Base-by-base conservation (phyloP, 2,329 filamentous ascomycete genomes). In the Colletotrichum magnum region DNA sequence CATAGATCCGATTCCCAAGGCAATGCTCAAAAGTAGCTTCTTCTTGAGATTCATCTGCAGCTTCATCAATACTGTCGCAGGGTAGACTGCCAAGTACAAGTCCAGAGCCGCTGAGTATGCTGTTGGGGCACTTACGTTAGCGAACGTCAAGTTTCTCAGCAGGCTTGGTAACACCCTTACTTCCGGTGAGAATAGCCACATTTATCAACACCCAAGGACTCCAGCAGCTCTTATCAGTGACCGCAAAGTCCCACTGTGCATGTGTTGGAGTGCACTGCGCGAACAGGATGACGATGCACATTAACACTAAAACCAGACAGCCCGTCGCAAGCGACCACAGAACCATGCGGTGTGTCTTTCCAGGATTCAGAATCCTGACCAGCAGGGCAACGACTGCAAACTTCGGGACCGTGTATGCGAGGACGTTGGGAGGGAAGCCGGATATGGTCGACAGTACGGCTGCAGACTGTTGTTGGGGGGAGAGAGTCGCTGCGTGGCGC, bases 391-490 rank as follows among this genome's bases (percentile, higher is more conserved):
- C 69, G 43, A 75, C 75, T 16, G 76, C 77, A 4, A 78, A 66
- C 56, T 78, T 78, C 1, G 76, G 76, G 3, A 78, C 21, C 2
- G 72, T 73, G 48, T 77, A 75, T 5, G 76, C 72, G 21, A 75
- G 45, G 45, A 78, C 71, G 13, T 76, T 75, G 3, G 76, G 75
- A 13, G 69, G 63, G 64, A 76, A 77, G 28, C 72, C 75, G 3
- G 73, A 69, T 50, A 73, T 73, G 1, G 74, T 77, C 65, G 72
- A 78, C 6, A 72, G 47, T n/a, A 73, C 61, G 9, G 53, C 61
- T 4, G 53, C 61, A 2, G 61, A 64, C n/a, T 64, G 43, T n/a
- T 64, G 61, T 16, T 51, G 6, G 1, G 2, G 9, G 7, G 53
- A 64, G 6, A 64, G 43, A 2, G 61, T 64, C 4, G 18, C 16